Base-by-base conservation (phyloP, 805 yeast species). In the Soucietia sequanensis region DNA sequence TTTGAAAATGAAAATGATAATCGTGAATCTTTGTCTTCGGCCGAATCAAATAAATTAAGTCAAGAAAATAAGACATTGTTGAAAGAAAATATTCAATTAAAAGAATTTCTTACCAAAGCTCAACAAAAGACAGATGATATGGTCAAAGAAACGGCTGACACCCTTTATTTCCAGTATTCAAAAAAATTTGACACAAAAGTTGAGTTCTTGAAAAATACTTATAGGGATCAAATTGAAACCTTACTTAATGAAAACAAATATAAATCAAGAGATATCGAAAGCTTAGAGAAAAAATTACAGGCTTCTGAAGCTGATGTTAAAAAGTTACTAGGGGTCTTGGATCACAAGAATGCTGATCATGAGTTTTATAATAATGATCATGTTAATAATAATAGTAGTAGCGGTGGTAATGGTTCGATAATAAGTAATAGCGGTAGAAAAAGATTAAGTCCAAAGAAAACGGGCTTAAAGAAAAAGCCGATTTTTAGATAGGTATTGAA, bases 161-260 rank as follows among this genome's bases (percentile, higher is more conserved):
- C 81, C 46, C 62, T 85, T 8, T 84, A 84, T 49, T 68, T 75
- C 24, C 89, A 82, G 52, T 85, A 85, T 50, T 76, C 87, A 2
- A 78, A 81, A 32, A 85, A 86, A 52, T 95, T 86, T 50, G 86
- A 81, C 42, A 74, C 76, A 34, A 85, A 85, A 55, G 83, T 85
- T 6, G 70, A 71, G 10, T 72, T 77, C 21, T 61, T 81, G 48
- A 81, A 56, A 36, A 42, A 43, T 16, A 48, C 44, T 23, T 58
- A 45, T 35, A 59, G 55, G 25, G 31, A 41, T 19, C 41, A 74
- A 68, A 48, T 62, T 67, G 41, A 68, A 60, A 68, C 62, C 38
- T 52, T 68, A 16, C 58, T 60, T 9, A 45, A 58, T 26, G 78
- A 75, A 40, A 72, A 65, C 37, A 70, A 68, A 22, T 66, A 66